Evolutionary conservation across 2,329 filamentous ascomycete genomes (phyloP).

Genomic region (Lachnellula arida): DNA sequence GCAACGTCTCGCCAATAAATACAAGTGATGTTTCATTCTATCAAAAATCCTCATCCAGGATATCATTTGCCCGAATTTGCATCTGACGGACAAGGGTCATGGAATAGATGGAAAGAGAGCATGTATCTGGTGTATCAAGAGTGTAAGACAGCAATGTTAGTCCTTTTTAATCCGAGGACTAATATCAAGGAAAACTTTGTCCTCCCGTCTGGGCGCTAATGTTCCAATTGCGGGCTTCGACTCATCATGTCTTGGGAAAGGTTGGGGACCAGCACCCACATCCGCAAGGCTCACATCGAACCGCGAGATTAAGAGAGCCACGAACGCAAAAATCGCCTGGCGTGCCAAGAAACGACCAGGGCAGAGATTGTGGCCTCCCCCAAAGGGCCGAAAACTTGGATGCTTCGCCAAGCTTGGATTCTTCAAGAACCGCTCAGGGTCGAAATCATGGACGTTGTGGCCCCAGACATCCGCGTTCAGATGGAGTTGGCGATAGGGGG

Average conservation of each 20-base stretch:
- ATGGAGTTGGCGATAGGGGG: not conserved
- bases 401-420: not conserved
- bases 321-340: not conserved
- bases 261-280: not conserved
- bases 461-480: not conserved
- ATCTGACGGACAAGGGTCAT: no score
- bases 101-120: no score
- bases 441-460: not conserved
- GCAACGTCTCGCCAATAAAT: no score
- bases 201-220: not conserved
- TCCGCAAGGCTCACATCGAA: not conserved
- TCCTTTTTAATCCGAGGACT: not conserved
- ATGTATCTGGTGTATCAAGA: no score
- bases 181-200: not conserved
- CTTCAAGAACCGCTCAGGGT: not conserved
- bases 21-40: no score
- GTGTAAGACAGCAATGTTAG: no score
- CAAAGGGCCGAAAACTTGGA: constrained; percentile 2
- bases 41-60: no score
- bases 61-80: no score
- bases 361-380: not conserved
- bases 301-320: not conserved
- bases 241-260: not conserved
- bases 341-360: constrained; percentile 1
- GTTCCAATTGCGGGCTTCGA: not conserved